A percentile compares a stretch with the other conserved stretches of the same genome.
Evolutionary conservation across 495 filamentous ascomycete species (phyloP).

Genomic region (Trichoderma asperelloides): DNA sequence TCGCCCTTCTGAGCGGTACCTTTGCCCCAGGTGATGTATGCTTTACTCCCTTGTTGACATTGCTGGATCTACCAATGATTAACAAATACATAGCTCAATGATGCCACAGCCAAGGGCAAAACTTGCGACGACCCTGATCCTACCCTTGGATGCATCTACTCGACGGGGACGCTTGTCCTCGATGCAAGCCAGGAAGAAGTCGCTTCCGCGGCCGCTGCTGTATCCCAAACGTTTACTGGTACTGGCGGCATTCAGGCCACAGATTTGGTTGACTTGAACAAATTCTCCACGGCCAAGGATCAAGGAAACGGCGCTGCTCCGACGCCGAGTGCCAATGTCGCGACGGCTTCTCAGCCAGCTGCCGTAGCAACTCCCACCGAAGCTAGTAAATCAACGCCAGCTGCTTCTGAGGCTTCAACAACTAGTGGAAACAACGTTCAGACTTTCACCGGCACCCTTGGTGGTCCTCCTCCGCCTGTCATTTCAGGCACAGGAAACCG

Average conservation of each 20-base stretch:
- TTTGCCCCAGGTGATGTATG: conserved; percentile 49
- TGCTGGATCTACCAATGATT: background rate
- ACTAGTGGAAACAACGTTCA: conserved; percentile 37
- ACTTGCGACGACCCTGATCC: conserved; percentile 47
- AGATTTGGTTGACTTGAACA: conserved; percentile 12
- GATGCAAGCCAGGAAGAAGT: conserved; percentile 51
- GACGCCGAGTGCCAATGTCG: conserved; percentile 16
- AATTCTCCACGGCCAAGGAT: conserved; percentile 18
- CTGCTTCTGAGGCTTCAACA: conserved; percentile 11
- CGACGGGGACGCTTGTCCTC: conserved; percentile 48
- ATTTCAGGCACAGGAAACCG: conserved; percentile 33
- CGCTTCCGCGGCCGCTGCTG: conserved; percentile 37
- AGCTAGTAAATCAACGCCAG: conserved; percentile 12
- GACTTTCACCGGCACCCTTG: conserved; percentile 47
- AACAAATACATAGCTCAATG: conserved; percentile 32
- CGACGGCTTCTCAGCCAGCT: background rate
- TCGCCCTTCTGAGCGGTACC: conserved; percentile 47
- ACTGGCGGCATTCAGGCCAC: conserved; percentile 22
- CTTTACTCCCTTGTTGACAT: background rate
- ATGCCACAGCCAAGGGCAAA: conserved; percentile 48
- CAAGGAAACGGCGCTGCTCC: conserved; percentile 36
- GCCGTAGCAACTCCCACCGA: background rate
- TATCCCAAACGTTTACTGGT: conserved; percentile 18
- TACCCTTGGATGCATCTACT: conserved; percentile 52
- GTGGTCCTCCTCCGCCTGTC: conserved; percentile 42